Evolutionary conservation across 495 filamentous ascomycete genomes (phyloP).

Genomic region (Aspergillus cavernicola): DNA sequence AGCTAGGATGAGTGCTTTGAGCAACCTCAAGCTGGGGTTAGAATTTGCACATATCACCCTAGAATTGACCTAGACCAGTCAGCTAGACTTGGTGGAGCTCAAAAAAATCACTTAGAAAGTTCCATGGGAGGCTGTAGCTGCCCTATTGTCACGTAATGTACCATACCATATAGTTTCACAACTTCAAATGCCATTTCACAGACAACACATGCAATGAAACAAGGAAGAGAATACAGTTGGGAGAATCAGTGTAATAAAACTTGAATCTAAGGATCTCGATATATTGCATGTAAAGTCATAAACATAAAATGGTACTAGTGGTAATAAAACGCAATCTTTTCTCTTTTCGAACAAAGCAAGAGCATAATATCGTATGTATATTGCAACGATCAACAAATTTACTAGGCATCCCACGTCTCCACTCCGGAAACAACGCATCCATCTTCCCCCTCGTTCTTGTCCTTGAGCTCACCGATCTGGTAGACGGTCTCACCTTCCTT

Average conservation of each 20-base stretch:
- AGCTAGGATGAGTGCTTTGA: too few species aligned
- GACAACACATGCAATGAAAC: background rate
- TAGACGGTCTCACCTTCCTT: slow-evolving; percentile 72
- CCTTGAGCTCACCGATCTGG: slow-evolving; percentile 64
- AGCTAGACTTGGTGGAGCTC: too few species aligned
- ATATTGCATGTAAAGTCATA: slow-evolving; percentile 1
- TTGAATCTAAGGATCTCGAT: background rate
- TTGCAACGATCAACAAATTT: background rate
- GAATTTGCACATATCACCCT: too few species aligned
- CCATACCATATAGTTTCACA: too few species aligned
- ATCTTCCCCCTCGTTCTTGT: slow-evolving; percentile 47
- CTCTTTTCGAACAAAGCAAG: too few species aligned
- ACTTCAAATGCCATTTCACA: too few species aligned
- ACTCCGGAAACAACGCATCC: slow-evolving; percentile 68
- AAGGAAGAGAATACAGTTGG: background rate
- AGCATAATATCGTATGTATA: background rate
- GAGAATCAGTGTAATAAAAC: too few species aligned
- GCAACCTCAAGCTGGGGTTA: too few species aligned
- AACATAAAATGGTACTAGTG: background rate
- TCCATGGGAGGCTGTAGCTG: too few species aligned
- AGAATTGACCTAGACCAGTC: too few species aligned
- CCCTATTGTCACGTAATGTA: too few species aligned
- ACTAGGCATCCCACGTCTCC: slow-evolving; percentile 60
- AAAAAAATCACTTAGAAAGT: too few species aligned
- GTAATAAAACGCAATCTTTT: background rate